These are phyloP conservation scores for Cercospora nicotianae DNA, from an alignment of 2,329 filamentous ascomycete species.

Conservation along the genomic window DNA sequence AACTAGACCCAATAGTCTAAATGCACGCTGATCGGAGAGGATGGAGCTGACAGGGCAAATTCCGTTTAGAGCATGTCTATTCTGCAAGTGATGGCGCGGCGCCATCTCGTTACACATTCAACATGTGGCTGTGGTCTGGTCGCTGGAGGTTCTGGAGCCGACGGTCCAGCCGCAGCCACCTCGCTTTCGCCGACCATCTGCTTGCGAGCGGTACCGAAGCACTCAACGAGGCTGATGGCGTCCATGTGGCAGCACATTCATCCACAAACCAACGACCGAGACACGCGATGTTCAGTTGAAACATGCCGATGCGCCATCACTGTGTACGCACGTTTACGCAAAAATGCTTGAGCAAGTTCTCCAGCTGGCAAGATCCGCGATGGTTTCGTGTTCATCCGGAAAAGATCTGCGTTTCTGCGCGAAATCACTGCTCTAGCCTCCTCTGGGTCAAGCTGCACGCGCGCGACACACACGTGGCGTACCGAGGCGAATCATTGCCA, in stretches of 20 bases:
- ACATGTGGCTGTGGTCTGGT: conserved; percentile 5
- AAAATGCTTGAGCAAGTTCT: neutral
- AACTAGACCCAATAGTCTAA: neutral
- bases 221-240: neutral
- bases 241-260: neutral
- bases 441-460: conserved; percentile 1
- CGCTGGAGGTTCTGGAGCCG: neutral
- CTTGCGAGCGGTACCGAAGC: neutral
- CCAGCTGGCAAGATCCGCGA: neutral
- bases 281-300: neutral
- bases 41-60: neutral
- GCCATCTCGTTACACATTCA: conserved; percentile 1
- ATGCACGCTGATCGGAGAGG: neutral
- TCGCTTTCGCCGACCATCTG: neutral
- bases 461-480: conserved; percentile 10
- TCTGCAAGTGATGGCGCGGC: neutral
- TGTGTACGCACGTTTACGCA: neutral
- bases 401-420: conserved; percentile 6
- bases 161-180: conserved; percentile 6
- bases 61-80: neutral
- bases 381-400: neutral
- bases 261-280: neutral
- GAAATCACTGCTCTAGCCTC: conserved; percentile 10
- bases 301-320: neutral
- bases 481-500: conserved; percentile 5